Base-by-base conservation (phyloP, 371 early-diverging fungal genomes). In the Dipsacomyces acuminosporus region DNA sequence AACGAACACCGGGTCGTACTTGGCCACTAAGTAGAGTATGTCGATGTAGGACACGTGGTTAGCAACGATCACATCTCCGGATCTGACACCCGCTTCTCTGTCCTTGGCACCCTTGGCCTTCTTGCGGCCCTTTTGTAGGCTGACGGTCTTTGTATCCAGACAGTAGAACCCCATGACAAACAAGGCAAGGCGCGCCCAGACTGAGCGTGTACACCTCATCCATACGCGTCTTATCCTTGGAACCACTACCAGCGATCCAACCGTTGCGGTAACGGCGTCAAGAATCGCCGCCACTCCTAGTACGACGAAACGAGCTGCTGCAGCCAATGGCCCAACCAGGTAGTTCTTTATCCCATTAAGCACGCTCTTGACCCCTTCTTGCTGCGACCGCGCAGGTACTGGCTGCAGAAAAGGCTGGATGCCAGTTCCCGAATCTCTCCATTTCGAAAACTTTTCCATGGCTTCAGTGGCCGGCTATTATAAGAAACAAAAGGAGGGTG, bases 351-450 rank as follows among this genome's bases (percentile, higher is more conserved):
- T 25, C 2, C 30, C 48, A 22, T 30, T 42, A 33, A 50, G 22
- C 36, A 34, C 47, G 25, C 43, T 26, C 42, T 21, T 51, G 33
- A 42, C 14, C 1, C 38, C 45, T 14, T 40, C 43, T 24, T 59
- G 54, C 48, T 69, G 59, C n/a, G 55, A 18, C 20, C 61, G 72
- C 8, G 59, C 51, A 0, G 73, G 71, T 66, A 87, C 81, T 11
- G 89, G 88, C 44, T 88, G 88, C 44, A 91, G 70, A 69, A 93
- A 91, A 7, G 94, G 92, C 47, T 91, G 90, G 56, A 93, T 90
- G 22, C 91, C 91, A 5, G 92, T 93, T 19, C 88, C 84, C 41
- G 83, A 72, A 61, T 89, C 89, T 24, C 73, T 54, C 73, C 73
- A 73, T 59, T 73, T 73, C 53, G 73, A 72, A 55, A 51, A 73